Evolutionary conservation across 495 filamentous ascomycete species (phyloP).

Genomic region (Oidiodendron maius): DNA sequence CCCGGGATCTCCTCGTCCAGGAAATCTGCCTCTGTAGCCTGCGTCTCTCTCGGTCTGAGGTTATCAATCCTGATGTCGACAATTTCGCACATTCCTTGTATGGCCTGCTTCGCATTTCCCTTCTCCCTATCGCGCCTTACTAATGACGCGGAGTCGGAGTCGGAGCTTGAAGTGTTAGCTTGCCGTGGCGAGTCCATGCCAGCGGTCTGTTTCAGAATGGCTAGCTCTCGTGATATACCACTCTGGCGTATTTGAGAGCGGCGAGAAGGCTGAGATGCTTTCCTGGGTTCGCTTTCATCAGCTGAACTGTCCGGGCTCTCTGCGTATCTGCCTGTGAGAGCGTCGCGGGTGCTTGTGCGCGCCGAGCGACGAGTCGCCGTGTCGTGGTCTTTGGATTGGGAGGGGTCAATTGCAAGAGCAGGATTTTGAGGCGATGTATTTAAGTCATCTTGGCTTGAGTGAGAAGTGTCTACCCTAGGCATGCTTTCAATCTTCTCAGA

Average conservation of each 20-base stretch:
- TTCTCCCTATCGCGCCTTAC: constrained; percentile 3
- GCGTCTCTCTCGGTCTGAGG: constrained; percentile 66
- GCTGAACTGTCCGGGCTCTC: constrained; percentile 11
- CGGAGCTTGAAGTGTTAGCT: no score
- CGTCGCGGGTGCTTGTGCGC: constrained; percentile 2
- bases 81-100: constrained; percentile 74
- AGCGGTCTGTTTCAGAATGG: constrained; percentile 10
- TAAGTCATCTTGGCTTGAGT: neutral
- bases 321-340: constrained; percentile 11
- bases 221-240: constrained; percentile 12
- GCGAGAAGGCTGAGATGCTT: neutral
- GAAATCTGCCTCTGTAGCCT: constrained; percentile 73
- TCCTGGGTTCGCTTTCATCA: neutral
- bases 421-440: neutral
- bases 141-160: constrained; percentile 7
- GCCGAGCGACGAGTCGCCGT: constrained; percentile 9
- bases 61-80: constrained; percentile 83
- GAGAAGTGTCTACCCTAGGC: no score
- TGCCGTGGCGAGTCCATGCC: constrained; percentile 12
- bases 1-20: constrained; percentile 66
- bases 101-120: constrained; percentile 25
- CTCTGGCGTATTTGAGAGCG: neutral
- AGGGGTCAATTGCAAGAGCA: neutral
- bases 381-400: neutral
- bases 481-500: neutral